A percentile compares a stretch with the other conserved stretches of the same genome.
phyloP scores from a whole-genome alignment of 805 yeast species.

The Starmerella potacharoeniae region DNA sequence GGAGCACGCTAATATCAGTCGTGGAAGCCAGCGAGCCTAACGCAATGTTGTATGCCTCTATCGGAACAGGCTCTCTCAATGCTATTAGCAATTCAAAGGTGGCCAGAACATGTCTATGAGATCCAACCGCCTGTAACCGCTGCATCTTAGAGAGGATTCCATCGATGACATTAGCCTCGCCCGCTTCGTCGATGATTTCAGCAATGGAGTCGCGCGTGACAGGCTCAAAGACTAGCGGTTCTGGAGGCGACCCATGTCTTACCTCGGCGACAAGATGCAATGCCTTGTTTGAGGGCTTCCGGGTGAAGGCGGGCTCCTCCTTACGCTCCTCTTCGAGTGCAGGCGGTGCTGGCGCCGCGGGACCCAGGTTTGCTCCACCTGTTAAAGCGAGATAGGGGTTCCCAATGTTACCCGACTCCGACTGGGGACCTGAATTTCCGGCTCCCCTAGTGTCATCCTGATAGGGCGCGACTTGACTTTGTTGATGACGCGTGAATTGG shows the following conservation, averaged over 20 bases:
- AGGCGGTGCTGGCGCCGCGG: slow-evolving; percentile 8
- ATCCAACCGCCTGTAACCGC: slow-evolving; percentile 13
- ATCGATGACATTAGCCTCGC: not conserved
- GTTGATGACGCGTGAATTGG: slow-evolving; percentile 32
- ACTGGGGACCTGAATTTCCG: slow-evolving; percentile 8
- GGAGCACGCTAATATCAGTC: slow-evolving; percentile 20
- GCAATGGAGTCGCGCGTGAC: not conserved
- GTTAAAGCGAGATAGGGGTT: slow-evolving; percentile 14
- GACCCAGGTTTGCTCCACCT: slow-evolving; percentile 10
- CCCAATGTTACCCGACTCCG: slow-evolving; percentile 12
- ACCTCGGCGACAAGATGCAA: not conserved
- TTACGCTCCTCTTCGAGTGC: slow-evolving; percentile 11
- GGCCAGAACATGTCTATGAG: slow-evolving; percentile 11
- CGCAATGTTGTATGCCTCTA: slow-evolving; percentile 23
- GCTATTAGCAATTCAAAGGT: slow-evolving; percentile 10
- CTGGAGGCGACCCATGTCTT: not conserved
- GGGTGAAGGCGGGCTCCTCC: slow-evolving; percentile 4
- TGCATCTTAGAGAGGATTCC: slow-evolving; percentile 13
- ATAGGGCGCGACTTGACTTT: slow-evolving; percentile 25
- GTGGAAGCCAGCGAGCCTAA: slow-evolving; percentile 18
- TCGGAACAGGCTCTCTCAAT: slow-evolving; percentile 9
- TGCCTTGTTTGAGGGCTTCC: not conserved
- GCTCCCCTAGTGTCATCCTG: slow-evolving; percentile 19
- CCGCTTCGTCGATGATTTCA: slow-evolving; percentile 6
- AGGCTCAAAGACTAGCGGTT: not conserved